Evolutionary conservation across 805 yeast species (phyloP).

Genomic region (Saccharomycopsis olivae): DNA sequence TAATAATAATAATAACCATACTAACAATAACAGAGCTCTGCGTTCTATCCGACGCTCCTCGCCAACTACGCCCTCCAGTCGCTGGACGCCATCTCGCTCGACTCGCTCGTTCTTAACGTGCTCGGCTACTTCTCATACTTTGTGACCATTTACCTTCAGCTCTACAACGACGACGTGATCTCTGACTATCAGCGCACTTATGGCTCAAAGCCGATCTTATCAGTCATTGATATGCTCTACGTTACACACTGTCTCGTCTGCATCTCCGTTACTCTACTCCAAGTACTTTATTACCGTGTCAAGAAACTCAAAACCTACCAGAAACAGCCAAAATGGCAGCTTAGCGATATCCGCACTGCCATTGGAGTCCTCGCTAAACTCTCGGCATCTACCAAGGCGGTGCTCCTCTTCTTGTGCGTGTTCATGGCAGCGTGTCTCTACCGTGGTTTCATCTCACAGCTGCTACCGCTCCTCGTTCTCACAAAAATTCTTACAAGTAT

Average conservation of each 20-base stretch:
- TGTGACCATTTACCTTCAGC: slow-evolving; percentile 15
- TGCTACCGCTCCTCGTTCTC: slow-evolving; percentile 8
- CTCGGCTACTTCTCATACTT: slow-evolving; percentile 17
- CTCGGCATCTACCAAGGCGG: slow-evolving; percentile 4
- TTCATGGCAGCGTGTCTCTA: slow-evolving; percentile 6
- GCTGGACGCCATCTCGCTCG: slow-evolving; percentile 16
- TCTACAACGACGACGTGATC: slow-evolving; percentile 13
- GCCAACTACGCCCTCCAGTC: slow-evolving; percentile 16
- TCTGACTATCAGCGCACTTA: slow-evolving; percentile 13
- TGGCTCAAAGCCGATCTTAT: slow-evolving; percentile 15
- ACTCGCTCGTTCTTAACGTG: slow-evolving; percentile 14
- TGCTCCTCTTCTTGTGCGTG: slow-evolving; percentile 2
- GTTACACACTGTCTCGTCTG: slow-evolving; percentile 15
- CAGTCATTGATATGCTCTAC: slow-evolving; percentile 17
- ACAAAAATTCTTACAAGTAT: slow-evolving; percentile 16
- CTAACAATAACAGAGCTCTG: slow-evolving; percentile 16
- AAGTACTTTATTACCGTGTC: slow-evolving; percentile 16
- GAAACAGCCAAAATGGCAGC: background rate
- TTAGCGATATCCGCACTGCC: background rate
- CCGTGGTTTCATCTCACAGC: slow-evolving; percentile 12
- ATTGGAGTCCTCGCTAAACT: background rate
- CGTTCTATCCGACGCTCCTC: slow-evolving; percentile 16
- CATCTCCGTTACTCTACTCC: slow-evolving; percentile 10
- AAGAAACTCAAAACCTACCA: slow-evolving; percentile 13
- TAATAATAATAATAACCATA: too few relatives aligned